Percentiles rank a stretch among this genome's conserved stretches.
These are phyloP conservation scores for Rhodotorula sp. DNA, from an alignment of 1,284 basidiomycete genomes.

Conservation along the genomic window DNA sequence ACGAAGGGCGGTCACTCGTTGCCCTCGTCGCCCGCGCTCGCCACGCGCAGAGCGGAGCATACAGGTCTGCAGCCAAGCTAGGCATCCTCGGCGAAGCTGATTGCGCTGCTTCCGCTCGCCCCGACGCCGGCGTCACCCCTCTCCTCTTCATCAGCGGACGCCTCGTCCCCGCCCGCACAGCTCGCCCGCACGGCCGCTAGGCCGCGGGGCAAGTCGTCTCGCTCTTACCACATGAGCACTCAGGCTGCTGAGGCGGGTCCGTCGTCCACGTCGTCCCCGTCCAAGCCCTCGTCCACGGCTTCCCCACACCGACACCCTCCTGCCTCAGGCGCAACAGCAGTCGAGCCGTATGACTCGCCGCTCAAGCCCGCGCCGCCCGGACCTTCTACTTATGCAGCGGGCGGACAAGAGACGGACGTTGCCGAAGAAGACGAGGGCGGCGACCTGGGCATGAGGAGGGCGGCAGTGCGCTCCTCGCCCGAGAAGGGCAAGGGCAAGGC, in stretches of 20 bases:
- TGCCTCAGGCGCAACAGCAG: neutral
- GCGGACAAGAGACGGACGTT: neutral
- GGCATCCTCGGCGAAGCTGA: no score
- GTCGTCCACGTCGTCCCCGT: neutral
- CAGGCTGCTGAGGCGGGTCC: neutral
- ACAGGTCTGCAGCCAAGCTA: no score
- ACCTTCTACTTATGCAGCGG: neutral
- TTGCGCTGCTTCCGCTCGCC: no score
- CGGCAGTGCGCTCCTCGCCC: neutral
- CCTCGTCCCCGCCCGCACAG: no score
- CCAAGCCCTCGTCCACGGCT: neutral
- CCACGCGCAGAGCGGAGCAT: no score
- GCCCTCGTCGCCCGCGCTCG: no score
- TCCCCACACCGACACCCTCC: neutral
- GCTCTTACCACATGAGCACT: no score
- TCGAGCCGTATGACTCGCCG: slow-evolving; percentile 16
- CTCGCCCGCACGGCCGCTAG: no score
- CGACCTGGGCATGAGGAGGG: neutral
- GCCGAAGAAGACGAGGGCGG: neutral
- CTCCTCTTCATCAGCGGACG: no score
- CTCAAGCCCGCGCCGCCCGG: neutral
- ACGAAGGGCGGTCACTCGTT: no score
- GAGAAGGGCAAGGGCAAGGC: slow-evolving; percentile 12
- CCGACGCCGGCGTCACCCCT: no score
- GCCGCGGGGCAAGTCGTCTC: no score